Base-by-base conservation (phyloP, 2,329 filamentous ascomycete genomes). In the Plectosphaerella plurivora region DNA sequence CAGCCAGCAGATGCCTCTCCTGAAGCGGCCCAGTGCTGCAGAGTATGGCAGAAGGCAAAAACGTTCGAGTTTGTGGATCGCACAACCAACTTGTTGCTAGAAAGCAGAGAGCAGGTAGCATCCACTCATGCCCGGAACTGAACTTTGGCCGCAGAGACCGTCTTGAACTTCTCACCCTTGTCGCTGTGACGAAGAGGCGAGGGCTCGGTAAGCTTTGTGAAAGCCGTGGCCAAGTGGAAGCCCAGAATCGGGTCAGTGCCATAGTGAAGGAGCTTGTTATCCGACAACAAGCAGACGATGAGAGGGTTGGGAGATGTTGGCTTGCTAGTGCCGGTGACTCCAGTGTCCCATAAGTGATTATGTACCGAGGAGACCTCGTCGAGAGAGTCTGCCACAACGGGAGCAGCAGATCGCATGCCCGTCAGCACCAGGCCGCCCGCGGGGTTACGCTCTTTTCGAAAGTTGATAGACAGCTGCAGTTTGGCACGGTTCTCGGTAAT, bases 151-250 rank as follows among this genome's bases (percentile, higher is more conserved):
- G 70, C 66, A 22, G 60, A 57, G 1, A 69, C 58, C 3, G 68
- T 51, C 28, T 58, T 60, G 39, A 61, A 60, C 9, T 53, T 54
- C 25, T 58, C 56, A 9, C 54, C 22, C 1, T 51, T 25, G 1
- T 47, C 45, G 4, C 55, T 45, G 2, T 64, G 58, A 7, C 62
- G 63, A 22, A 78, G 61, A 0, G 75, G 73, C 1, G 75, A 78
- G 1, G 56, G 49, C 4, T 70, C 60, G 0, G 65, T 57, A 2
- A 78, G 63, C 0, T 68, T 59, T 2, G 69, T 68, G 53, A 70
- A 73, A 3, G 73, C 76, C 1, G 72, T 65, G 2, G 78, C 77
- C n/a, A 85, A 68, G 62, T 86, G 82, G 53, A 79, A 86, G 1
- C 81, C 76, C 6, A 76, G 59, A 1, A 83, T 55, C 0, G 83